These are phyloP conservation scores for Apiospora marii DNA, from an alignment of 2,329 filamentous ascomycete species.

Conservation along the genomic window DNA sequence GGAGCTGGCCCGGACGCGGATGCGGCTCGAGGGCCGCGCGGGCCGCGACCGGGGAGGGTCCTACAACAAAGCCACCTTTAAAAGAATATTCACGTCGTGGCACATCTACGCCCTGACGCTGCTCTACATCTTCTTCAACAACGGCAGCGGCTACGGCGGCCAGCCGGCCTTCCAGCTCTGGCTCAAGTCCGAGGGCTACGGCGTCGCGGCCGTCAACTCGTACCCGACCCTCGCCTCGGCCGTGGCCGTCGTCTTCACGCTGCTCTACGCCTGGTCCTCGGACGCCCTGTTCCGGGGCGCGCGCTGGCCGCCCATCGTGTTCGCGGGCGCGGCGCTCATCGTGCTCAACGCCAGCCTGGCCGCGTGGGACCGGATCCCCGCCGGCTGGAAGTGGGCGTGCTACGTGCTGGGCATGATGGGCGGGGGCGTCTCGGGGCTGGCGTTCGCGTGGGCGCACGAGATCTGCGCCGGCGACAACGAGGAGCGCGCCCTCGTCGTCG, in stretches of 20 bases:
- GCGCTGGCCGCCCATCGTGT: conserved; percentile 70
- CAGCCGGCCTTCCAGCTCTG: conserved; percentile 64
- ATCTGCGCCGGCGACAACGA: conserved; percentile 63
- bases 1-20: conserved; percentile 47
- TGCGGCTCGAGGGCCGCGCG: conserved; percentile 51
- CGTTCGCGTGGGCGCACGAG: conserved; percentile 58
- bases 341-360: conserved; percentile 50
- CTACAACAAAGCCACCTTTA: conserved; percentile 57
- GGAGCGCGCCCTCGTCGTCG: conserved; percentile 71
- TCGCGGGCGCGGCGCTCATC: conserved; percentile 54
- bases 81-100: conserved; percentile 69
- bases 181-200: conserved; percentile 54
- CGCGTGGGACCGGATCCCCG: conserved; percentile 51
- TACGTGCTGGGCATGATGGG: conserved; percentile 64
- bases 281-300: conserved; percentile 58
- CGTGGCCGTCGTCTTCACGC: conserved; percentile 62
- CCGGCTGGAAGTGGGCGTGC: conserved; percentile 69
- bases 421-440: conserved; percentile 53
- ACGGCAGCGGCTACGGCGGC: conserved; percentile 54
- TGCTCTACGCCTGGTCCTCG: conserved; percentile 59
- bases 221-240: conserved; percentile 65
- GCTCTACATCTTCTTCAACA: conserved; percentile 71
- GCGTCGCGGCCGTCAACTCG: conserved; percentile 47
- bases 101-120: conserved; percentile 66
- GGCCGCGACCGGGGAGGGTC: conserved; percentile 45